Conservation (phyloP, 2,329 filamentous ascomycete genomes). For the Calonectria honghensis region DNA sequence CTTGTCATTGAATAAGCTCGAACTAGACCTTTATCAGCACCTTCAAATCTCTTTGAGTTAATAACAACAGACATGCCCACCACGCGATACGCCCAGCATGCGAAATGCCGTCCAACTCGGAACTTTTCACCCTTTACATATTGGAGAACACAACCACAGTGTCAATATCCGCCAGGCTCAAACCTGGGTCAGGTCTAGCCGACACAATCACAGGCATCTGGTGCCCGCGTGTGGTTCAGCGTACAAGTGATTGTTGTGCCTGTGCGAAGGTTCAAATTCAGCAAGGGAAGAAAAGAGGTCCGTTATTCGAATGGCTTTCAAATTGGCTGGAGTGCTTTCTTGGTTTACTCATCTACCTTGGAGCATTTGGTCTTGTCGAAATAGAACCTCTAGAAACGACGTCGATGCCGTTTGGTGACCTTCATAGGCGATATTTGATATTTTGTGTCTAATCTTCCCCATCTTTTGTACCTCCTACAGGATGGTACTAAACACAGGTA, state of each 20-base stretch:
- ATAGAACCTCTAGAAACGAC: no score
- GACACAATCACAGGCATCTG: not conserved
- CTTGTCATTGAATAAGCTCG: no score
- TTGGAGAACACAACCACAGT: not conserved
- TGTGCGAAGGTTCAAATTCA: not conserved
- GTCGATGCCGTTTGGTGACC: not conserved
- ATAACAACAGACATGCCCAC: not conserved
- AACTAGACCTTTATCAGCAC: not conserved
- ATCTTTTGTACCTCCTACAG: not conserved
- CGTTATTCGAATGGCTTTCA: no score
- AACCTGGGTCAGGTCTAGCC: constrained; percentile 1
- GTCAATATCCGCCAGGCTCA: not conserved
- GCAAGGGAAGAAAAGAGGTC: not conserved
- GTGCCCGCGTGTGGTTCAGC: not conserved
- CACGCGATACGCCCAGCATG: no score
- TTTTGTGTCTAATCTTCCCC: no score
- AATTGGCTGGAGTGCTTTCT: not conserved
- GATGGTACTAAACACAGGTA: not conserved
- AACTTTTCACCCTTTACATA: constrained; percentile 6
- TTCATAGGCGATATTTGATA: no score
- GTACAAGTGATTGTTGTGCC: not conserved
- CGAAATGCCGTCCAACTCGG: constrained; percentile 13
- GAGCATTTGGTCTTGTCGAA: no score
- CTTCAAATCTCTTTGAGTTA: not conserved
- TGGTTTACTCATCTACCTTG: no score